phyloP scores from a whole-genome alignment of 768 basidiomycete species.

The Tulasnella sp. region DNA sequence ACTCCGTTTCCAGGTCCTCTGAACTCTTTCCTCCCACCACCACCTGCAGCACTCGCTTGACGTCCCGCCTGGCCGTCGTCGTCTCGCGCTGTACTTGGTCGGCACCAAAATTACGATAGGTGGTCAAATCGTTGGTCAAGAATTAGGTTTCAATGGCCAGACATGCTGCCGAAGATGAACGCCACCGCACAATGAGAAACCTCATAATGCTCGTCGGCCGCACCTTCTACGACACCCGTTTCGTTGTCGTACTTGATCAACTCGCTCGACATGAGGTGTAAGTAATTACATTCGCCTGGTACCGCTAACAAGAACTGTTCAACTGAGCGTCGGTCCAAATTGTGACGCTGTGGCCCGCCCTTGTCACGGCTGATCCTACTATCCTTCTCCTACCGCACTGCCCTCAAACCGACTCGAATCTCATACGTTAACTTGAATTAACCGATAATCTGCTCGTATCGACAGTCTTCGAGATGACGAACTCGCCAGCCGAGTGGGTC shows the following conservation, averaged over 20 bases:
- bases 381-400: constrained; percentile 18
- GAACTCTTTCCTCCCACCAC: not conserved
- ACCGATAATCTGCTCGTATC: not conserved
- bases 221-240: constrained; percentile 92
- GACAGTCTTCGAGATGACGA: constrained; percentile 88
- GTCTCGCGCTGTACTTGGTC: not conserved
- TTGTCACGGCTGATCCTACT: constrained; percentile 35
- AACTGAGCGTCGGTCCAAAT: constrained; percentile 22
- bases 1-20: not conserved
- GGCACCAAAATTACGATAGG: not conserved
- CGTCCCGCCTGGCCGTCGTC: constrained; percentile 6
- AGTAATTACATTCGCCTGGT: constrained; percentile 44
- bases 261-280: constrained; percentile 91
- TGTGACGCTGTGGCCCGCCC: constrained; percentile 28
- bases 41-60: constrained; percentile 12
- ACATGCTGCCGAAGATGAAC: constrained; percentile 2
- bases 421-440: constrained; percentile 21
- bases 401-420: not conserved
- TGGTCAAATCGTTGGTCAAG: not conserved
- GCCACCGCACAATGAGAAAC: constrained; percentile 54
- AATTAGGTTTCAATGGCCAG: constrained; percentile 9
- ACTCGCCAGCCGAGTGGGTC: constrained; percentile 82
- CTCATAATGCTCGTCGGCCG: constrained; percentile 92
- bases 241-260: constrained; percentile 88
- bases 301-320: constrained; percentile 32